phyloP scores from a whole-genome alignment of 2,329 filamentous ascomycete genomes.

The Pseudopyrenochaeta lycopersici region DNA sequence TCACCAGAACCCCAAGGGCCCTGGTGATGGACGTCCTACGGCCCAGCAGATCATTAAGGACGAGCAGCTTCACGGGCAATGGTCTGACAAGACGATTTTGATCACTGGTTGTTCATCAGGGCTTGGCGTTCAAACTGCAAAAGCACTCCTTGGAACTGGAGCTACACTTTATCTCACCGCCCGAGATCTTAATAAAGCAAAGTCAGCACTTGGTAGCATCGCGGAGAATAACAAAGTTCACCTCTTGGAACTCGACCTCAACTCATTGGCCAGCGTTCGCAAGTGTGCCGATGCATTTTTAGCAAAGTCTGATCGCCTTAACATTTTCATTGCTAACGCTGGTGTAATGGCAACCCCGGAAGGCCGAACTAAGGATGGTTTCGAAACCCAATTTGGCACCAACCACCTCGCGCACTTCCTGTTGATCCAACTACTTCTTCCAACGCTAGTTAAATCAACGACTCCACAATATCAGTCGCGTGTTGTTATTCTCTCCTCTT shows the following conservation, averaged over 20 bases:
- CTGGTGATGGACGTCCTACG: conserved; percentile 53
- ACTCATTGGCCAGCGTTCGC: conserved; percentile 28
- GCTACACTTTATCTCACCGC: conserved; percentile 55
- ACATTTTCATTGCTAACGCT: conserved; percentile 57
- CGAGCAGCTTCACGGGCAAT: conserved; percentile 44
- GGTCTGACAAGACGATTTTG: conserved; percentile 30
- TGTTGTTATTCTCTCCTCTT: conserved; percentile 58
- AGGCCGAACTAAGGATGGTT: conserved; percentile 49
- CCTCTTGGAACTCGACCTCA: conserved; percentile 44
- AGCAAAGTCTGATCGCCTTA: conserved; percentile 27
- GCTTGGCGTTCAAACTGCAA: conserved; percentile 31
- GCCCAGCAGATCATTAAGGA: conserved; percentile 52
- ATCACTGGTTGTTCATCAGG: conserved; percentile 38
- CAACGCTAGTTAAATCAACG: conserved; percentile 47
- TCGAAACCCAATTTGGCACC: conserved; percentile 52
- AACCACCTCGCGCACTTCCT: conserved; percentile 61
- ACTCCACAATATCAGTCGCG: conserved; percentile 55
- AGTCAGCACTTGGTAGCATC: conserved; percentile 13
- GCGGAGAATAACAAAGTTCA: conserved; percentile 36
- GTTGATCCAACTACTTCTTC: conserved; percentile 53
- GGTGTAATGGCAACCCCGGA: conserved; percentile 53
- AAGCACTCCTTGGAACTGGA: conserved; percentile 57
- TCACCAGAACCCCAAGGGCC: conserved; percentile 32
- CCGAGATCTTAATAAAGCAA: conserved; percentile 54
- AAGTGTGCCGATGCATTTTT: conserved; percentile 27